Percentiles rank a stretch among this genome's conserved stretches.
Conservation (phyloP, 2,329 filamentous ascomycete genomes). For the Fusarium mangiferae region DNA sequence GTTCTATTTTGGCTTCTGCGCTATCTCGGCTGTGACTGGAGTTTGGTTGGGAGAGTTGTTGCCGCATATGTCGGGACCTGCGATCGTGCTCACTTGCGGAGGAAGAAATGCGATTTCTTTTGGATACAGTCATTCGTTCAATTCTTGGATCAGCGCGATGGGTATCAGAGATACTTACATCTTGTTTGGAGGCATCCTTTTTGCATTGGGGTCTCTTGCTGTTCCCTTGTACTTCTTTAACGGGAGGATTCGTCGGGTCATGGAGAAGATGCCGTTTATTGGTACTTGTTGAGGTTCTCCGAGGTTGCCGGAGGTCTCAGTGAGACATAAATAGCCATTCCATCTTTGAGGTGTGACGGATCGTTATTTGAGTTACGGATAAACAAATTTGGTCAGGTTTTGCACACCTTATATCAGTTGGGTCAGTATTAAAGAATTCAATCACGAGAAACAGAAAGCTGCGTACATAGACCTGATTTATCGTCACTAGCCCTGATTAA, state of each 20-base stretch:
- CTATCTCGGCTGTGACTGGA: not conserved
- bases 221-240: not conserved
- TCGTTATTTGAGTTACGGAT: no score
- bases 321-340: no score
- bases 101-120: not conserved
- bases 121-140: not conserved
- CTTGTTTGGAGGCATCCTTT: not conserved
- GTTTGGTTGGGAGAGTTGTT: not conserved
- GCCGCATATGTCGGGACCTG: not conserved
- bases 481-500: fast-evolving
- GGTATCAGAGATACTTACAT: not conserved
- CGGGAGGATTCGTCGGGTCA: not conserved
- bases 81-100: not conserved
- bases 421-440: fast-evolving
- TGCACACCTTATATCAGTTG: no score
- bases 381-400: not conserved
- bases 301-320: fast-evolving
- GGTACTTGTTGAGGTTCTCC: not conserved
- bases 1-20: not conserved
- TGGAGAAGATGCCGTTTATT: not conserved
- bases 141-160: not conserved
- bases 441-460: fast-evolving
- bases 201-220: not conserved
- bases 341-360: not conserved
- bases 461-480: fast-evolving